These are phyloP conservation scores for Suillus variegatus DNA, from an alignment of 768 basidiomycete species.

Conservation along the genomic window DNA sequence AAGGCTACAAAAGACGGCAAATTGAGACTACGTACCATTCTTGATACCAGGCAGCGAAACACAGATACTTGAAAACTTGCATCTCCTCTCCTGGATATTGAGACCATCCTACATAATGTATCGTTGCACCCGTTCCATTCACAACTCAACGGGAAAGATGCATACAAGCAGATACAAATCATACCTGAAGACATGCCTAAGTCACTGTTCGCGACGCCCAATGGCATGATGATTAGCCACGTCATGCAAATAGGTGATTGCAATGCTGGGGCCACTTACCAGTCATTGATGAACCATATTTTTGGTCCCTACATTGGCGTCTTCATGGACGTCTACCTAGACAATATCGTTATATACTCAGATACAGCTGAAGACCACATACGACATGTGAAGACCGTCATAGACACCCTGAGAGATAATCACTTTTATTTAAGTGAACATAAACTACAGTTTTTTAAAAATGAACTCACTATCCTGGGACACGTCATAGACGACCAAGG, in stretches of 20 bases:
- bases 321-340: slow-evolving; percentile 32
- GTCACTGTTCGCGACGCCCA: slow-evolving; percentile 36
- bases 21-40: slow-evolving; percentile 19
- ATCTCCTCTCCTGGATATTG: slow-evolving; percentile 30
- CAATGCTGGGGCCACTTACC: slow-evolving; percentile 48
- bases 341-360: slow-evolving; percentile 20
- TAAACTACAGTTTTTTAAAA: too few species aligned
- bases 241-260: slow-evolving; percentile 50
- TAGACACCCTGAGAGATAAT: accelerated
- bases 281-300: slow-evolving; percentile 42
- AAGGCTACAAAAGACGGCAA: slow-evolving; percentile 26
- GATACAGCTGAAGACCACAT: too few species aligned
- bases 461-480: too few species aligned
- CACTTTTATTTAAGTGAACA: too few species aligned
- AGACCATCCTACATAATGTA: slow-evolving; percentile 26
- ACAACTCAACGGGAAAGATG: slow-evolving; percentile 30
- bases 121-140: slow-evolving; percentile 18
- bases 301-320: slow-evolving; percentile 39
- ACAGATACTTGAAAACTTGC: slow-evolving; percentile 30
- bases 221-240: slow-evolving; percentile 37
- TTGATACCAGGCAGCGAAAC: slow-evolving; percentile 33
- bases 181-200: slow-evolving; percentile 23
- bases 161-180: slow-evolving; percentile 34
- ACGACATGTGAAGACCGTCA: accelerated
- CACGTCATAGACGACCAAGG: too few species aligned